A percentile compares a stretch with the other conserved stretches of the same genome.
These are phyloP conservation scores for Pseudogymnoascus sp. DNA, from an alignment of 2,329 filamentous ascomycete genomes.

Conservation along the genomic window DNA sequence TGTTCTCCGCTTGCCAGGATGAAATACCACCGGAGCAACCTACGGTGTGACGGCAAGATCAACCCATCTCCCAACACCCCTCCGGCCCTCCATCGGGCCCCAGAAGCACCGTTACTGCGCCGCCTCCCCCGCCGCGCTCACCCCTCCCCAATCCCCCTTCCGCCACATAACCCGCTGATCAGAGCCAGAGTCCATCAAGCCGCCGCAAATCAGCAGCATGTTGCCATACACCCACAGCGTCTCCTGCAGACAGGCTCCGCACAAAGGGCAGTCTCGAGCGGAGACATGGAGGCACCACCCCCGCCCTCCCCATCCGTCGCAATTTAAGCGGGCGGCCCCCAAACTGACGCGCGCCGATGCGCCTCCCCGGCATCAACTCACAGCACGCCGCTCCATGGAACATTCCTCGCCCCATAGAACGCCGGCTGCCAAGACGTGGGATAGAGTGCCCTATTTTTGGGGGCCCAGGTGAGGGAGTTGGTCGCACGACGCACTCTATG, in stretches of 20 bases:
- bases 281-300: not conserved
- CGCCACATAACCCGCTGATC: not conserved
- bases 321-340: conserved; percentile 4
- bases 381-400: not conserved
- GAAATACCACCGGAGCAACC: not conserved
- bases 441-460: not conserved
- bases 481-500: not conserved
- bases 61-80: not conserved
- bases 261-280: not conserved
- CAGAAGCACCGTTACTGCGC: not conserved
- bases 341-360: conserved; percentile 6
- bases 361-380: not conserved
- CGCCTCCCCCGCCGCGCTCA: not conserved
- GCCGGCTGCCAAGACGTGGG: not conserved
- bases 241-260: not conserved
- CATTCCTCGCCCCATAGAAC: conserved; percentile 3
- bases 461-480: not conserved
- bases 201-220: not conserved
- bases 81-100: not conserved
- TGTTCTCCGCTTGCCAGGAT: not conserved
- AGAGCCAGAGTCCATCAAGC: not conserved
- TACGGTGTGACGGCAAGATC: not conserved
- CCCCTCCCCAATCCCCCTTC: not conserved
- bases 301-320: not conserved
- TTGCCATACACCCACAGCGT: not conserved